Percentiles rank a stretch among this genome's conserved stretches.
These are phyloP conservation scores for Hevea brasiliensis DNA, from an alignment of 345 rosid genomes.

Conservation along the genomic window DNA sequence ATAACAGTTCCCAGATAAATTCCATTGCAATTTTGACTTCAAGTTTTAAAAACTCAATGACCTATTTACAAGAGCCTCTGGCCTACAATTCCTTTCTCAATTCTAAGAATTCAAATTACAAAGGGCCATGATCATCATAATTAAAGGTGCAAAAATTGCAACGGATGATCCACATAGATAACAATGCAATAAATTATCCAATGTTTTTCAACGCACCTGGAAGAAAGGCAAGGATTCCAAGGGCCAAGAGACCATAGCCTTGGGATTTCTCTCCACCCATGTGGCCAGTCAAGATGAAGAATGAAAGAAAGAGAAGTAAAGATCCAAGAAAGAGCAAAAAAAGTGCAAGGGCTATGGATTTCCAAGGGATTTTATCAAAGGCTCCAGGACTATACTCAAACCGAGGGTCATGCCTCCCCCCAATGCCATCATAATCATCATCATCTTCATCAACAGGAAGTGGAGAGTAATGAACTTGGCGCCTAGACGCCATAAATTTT, in stretches of 20 bases:
- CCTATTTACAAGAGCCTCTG: not conserved
- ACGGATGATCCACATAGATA: not conserved
- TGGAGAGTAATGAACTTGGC: slow-evolving; percentile 49
- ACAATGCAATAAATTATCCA: no score
- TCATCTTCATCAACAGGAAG: slow-evolving; percentile 61
- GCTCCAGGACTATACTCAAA: slow-evolving; percentile 67
- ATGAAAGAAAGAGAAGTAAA: slow-evolving; percentile 61
- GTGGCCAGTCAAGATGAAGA: slow-evolving; percentile 78
- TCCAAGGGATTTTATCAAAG: slow-evolving; percentile 77
- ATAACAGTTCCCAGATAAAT: not conserved
- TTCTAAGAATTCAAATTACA: not conserved
- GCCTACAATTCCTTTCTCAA: not conserved
- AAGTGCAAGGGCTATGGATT: slow-evolving; percentile 70
- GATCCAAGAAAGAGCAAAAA: slow-evolving; percentile 68
- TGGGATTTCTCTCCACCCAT: slow-evolving; percentile 84
- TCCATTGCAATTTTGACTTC: not conserved
- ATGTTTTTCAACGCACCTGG: slow-evolving; percentile 52
- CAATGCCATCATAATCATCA: slow-evolving; percentile 34
- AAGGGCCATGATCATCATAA: no score
- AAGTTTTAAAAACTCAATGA: not conserved
- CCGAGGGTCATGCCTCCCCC: slow-evolving; percentile 51
- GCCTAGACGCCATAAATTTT: slow-evolving; percentile 55
- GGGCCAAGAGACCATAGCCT: slow-evolving; percentile 73
- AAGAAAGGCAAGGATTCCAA: slow-evolving; percentile 76
- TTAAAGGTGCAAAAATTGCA: not conserved